Evolutionary conservation across 805 yeast species (phyloP), one percentile per base, ranked within the genome.

Genomic region (Jamesozyma gamospora): DNA sequence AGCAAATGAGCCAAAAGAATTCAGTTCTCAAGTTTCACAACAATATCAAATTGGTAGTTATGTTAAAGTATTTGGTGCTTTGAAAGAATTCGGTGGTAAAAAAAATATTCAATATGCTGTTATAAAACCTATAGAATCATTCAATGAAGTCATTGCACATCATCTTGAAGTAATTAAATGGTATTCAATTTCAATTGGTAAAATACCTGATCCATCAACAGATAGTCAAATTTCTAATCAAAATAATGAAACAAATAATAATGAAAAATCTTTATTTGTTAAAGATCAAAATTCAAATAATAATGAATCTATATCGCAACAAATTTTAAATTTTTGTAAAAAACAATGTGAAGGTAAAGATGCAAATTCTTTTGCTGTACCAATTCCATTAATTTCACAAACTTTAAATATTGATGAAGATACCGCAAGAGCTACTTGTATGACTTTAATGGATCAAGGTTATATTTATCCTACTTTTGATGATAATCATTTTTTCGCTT

Each of bases 351-450:
- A 41, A n/a, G 60, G 56, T 19, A 44, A 64, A 70, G 37, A 80
- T 77, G 82, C 73, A 69, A 34, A 56, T 28, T 38, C 50, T 11
- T 87, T 82, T 55, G 90, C 90, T 49, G 86, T 82, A n/a, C 86
- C 84, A 17, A 64, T 75, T 11, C 72, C 70, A 41, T 66, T 74
- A 45, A 72, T 82, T 42, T 68, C 78, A 12, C 82, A 77, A 51
- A 66, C 69, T 26, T 64, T 82, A 52, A 68, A 66, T 37, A 42
- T 79, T 8, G 51, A 71, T 28, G 70, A 65, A 39, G 74, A 69
- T 18, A 71, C 68, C 25, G 79, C 73, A 16, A 63, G 64, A 44
- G 59, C 64, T 21, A 66, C 67, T 45, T 75, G 84, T 51, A 66
- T 66, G 27, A 65, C 66, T 17, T 66, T 82, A 49, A 70, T 75